These are phyloP conservation scores for Serendipita sp. DNA, from an alignment of 1,284 basidiomycete genomes.

Conservation along the genomic window DNA sequence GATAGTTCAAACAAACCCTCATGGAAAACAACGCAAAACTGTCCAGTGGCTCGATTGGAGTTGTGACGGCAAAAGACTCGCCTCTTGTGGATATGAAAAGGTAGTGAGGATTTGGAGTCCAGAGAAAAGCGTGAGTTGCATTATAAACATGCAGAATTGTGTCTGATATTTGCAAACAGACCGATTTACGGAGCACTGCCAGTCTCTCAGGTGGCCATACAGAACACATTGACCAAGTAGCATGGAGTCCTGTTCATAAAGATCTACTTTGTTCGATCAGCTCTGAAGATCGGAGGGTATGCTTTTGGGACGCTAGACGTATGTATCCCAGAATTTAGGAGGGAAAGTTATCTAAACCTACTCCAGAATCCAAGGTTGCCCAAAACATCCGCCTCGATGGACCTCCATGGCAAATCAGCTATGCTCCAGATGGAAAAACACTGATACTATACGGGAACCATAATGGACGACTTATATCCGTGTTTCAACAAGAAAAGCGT, in stretches of 20 bases:
- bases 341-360: not conserved
- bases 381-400: slow-evolving; percentile 16
- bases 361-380: not conserved
- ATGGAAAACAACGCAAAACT: not conserved
- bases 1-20: not conserved
- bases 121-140: slow-evolving; percentile 46
- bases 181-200: slow-evolving; percentile 49
- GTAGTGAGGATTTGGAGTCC: slow-evolving; percentile 58
- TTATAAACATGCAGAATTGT: not conserved
- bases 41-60: slow-evolving; percentile 46
- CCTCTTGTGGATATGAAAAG: slow-evolving; percentile 64
- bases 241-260: slow-evolving; percentile 70
- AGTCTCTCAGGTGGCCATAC: slow-evolving; percentile 52
- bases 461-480: slow-evolving; percentile 33
- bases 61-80: slow-evolving; percentile 63
- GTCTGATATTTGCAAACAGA: slow-evolving; percentile 25
- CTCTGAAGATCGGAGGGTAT: slow-evolving; percentile 52
- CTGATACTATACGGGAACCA: slow-evolving; percentile 47
- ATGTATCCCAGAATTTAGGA: slow-evolving; percentile 19
- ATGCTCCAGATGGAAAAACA: slow-evolving; percentile 53
- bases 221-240: slow-evolving; percentile 59
- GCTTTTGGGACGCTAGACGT: slow-evolving; percentile 77
- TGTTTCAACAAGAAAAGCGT: slow-evolving; percentile 39
- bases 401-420: slow-evolving; percentile 43
- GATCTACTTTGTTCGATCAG: slow-evolving; percentile 66